phyloP scores from a whole-genome alignment of 345 rosid species.

The Brassica carinata region DNA sequence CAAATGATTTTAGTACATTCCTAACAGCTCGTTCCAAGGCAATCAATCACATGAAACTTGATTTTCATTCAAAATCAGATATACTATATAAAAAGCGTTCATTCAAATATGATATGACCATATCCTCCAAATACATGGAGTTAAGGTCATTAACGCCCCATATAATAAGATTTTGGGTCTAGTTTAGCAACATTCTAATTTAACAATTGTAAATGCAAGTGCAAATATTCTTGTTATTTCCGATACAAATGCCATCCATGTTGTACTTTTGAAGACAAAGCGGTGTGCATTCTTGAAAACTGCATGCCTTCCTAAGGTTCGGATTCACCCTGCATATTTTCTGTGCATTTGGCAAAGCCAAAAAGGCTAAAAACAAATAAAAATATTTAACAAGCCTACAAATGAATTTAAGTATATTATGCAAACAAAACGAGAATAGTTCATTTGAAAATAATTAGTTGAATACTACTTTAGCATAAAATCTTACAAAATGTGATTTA shows the following conservation, averaged over 20 bases:
- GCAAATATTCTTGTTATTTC: not conserved
- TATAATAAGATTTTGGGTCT: not conserved
- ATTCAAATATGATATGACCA: not conserved
- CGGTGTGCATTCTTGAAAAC: not conserved
- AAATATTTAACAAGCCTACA: not conserved
- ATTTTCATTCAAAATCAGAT: not conserved
- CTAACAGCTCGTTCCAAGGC: too few species aligned
- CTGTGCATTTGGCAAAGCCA: not conserved
- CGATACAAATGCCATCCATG: not conserved
- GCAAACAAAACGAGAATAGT: not conserved
- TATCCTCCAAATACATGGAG: not conserved
- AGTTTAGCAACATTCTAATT: not conserved
- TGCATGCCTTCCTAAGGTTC: not conserved
- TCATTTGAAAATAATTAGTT: not conserved
- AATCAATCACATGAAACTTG: not conserved
- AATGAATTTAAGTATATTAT: not conserved
- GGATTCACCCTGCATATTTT: not conserved
- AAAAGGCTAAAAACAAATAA: not conserved
- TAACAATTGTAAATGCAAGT: not conserved
- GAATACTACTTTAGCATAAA: not conserved
- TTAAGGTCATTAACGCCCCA: not conserved
- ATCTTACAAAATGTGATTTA: not conserved
- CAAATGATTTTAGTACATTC: too few species aligned
- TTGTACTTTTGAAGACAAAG: not conserved
- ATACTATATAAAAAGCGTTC: not conserved